Conservation (phyloP, 495 filamentous ascomycete species). For the Symbiotaphrina buchneri region DNA sequence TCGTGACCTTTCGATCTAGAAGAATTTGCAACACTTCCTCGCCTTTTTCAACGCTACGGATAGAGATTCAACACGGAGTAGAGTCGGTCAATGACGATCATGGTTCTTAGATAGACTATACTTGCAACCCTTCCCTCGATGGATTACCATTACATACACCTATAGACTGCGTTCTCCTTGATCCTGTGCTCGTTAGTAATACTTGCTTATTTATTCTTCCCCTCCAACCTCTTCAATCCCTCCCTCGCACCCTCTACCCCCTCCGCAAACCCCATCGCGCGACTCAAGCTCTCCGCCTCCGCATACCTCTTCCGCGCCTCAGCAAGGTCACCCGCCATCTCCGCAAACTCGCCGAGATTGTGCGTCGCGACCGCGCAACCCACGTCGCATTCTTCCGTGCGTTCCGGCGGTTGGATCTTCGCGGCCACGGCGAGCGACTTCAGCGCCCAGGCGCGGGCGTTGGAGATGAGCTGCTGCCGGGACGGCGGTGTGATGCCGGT, state of each 20-base stretch:
- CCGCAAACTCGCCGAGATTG: conserved; percentile 67
- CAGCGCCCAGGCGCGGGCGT: conserved; percentile 48
- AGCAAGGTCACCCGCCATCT: conserved; percentile 37
- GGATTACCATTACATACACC: too few species aligned
- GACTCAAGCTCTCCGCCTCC: conserved; percentile 39
- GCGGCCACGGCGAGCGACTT: conserved; percentile 43
- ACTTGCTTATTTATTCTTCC: too few species aligned
- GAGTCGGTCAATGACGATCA: too few species aligned
- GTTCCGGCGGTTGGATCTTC: conserved; percentile 29
- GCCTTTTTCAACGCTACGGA: too few species aligned
- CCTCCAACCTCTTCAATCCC: conserved; percentile 25
- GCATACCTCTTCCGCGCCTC: conserved; percentile 39
- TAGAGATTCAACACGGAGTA: too few species aligned
- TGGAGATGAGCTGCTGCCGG: conserved; percentile 27
- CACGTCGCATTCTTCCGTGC: conserved; percentile 65
- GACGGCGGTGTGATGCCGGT: conserved; percentile 14
- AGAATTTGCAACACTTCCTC: too few species aligned
- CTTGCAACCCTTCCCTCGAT: too few species aligned
- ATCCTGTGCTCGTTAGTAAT: too few species aligned
- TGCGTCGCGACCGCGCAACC: conserved; percentile 66
- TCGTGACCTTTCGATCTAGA: too few species aligned
- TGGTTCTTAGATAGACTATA: too few species aligned
- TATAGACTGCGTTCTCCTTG: too few species aligned
- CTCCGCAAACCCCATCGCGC: conserved; percentile 36
- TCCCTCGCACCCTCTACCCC: conserved; percentile 36